phyloP scores from a whole-genome alignment of 192 early-diverging fungal genomes.

The Coemansia sp. region DNA sequence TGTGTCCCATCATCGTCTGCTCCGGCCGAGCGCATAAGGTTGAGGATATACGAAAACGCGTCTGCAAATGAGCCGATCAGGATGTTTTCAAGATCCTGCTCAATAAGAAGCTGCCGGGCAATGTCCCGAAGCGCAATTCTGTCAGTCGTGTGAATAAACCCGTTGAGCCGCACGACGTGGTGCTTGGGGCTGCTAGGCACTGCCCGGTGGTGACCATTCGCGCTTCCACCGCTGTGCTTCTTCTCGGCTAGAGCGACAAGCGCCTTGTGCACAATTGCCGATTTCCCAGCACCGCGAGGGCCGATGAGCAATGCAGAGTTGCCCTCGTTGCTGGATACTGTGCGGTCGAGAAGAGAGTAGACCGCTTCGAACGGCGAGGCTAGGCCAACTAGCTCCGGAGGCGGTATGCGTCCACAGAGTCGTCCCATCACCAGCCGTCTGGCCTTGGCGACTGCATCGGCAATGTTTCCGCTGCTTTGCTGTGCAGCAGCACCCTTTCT shows the following conservation, averaged over 20 bases:
- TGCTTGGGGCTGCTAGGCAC: slow-evolving; percentile 48
- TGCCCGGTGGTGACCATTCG: not conserved
- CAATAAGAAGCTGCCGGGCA: slow-evolving; percentile 72
- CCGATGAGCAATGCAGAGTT: slow-evolving; percentile 88
- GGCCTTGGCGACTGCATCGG: not conserved
- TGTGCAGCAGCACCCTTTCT: slow-evolving; percentile 2
- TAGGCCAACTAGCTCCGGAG: slow-evolving; percentile 36
- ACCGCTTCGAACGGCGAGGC: slow-evolving; percentile 25
- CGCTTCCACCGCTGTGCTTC: slow-evolving; percentile 5
- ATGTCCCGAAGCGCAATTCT: slow-evolving; percentile 80
- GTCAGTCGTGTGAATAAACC: slow-evolving; percentile 81
- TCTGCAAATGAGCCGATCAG: slow-evolving; percentile 46
- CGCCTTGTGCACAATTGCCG: slow-evolving; percentile 37
- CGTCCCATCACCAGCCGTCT: slow-evolving; percentile 20
- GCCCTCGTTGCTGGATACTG: slow-evolving; percentile 60
- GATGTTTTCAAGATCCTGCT: slow-evolving; percentile 55
- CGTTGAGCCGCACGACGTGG: slow-evolving; percentile 71
- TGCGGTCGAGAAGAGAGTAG: slow-evolving; percentile 28
- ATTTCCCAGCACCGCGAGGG: slow-evolving; percentile 76
- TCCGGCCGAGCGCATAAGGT: slow-evolving; percentile 24
- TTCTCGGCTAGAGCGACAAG: slow-evolving; percentile 27
- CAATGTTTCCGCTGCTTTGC: not conserved
- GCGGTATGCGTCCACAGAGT: slow-evolving; percentile 30
- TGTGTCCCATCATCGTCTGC: slow-evolving; percentile 7
- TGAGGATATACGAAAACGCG: slow-evolving; percentile 41